Conservation (phyloP, 257 asterid genomes). For the Rubia yunnanensis region DNA sequence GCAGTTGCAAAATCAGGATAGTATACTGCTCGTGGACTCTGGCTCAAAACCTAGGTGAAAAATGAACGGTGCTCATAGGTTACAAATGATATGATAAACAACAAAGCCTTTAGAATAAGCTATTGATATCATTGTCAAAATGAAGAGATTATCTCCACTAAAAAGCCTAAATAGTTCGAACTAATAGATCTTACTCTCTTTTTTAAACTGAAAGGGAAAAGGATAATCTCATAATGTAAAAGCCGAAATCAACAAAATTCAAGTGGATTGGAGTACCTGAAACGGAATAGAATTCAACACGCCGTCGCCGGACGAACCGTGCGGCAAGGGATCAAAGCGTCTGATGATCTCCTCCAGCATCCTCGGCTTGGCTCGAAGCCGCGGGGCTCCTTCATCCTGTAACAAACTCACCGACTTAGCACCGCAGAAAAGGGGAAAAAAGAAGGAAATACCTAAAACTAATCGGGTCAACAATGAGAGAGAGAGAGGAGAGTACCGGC, state of each 20-base stretch:
- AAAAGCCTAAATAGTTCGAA: neutral
- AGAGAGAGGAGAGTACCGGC: constrained; percentile 32
- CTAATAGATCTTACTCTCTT: neutral
- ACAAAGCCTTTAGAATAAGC: neutral
- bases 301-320: constrained; percentile 58
- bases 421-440: neutral
- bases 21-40: constrained; percentile 79
- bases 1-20: constrained; percentile 83
- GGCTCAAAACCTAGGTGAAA: constrained; percentile 61
- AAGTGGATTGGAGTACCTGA: constrained; percentile 36
- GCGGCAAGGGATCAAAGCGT: constrained; percentile 38
- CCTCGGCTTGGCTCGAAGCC: constrained; percentile 38
- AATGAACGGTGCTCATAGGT: neutral
- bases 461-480: neutral
- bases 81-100: constrained; percentile 7
- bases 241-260: neutral
- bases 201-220: neutral
- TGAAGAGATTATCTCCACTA: neutral
- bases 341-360: constrained; percentile 25
- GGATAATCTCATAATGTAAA: neutral
- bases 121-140: neutral
- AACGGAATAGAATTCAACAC: constrained; percentile 51
- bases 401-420: neutral
- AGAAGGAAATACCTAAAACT: neutral
- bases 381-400: constrained; percentile 25